Evolutionary conservation across 2,329 filamentous ascomycete genomes (phyloP), one percentile per base, ranked within the genome.

Genomic region (Colletotrichum theobromicola): DNA sequence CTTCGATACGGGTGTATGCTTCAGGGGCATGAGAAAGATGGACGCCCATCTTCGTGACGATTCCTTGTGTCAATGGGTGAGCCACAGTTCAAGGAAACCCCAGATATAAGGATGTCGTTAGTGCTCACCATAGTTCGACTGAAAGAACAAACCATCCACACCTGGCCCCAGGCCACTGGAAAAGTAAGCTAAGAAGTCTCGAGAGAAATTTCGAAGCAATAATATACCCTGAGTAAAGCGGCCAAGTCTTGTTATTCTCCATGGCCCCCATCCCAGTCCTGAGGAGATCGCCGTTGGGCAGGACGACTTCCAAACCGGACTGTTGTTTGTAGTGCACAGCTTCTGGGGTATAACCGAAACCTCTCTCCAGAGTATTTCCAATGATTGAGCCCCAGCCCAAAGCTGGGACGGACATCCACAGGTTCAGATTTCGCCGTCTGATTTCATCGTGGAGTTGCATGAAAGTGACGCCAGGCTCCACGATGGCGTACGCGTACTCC

Each of bases 381-480:
- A 68, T 15, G 21, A 63, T 13, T 9, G 70, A 72, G 8, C 63
- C 57, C 64, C 79, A 28, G 80, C 77, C 58, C 79, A 83, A 12
- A 84, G 82, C 0, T 85, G 86, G 76, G 86, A 88, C 7, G 87
- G 79, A 1, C 86, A 84, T 85, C 87, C 87, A 88, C 67, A 84
- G 84, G 2, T 83, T 82, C 6, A 87, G 69, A 15, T 84, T 80
- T 84, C 85, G 63, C 18, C 57, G 26, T 18, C 62, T 66, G 70
- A 72, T 72, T 30, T 80, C 70, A 12, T 80, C 78, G 68, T 85
- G 85, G 0, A 88, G 79, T 62, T 86, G 83, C 26, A 82, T 83
- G 72, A 86, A 88, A 1, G 84, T 85, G 12, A 88, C 86, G 2
- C 87, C 86, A 1, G 82, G 82, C 74, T 87, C 85, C 7, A 87